Evolutionary conservation across 768 basidiomycete species (phyloP).

Genomic region (Termitomyces eurrhizus): DNA sequence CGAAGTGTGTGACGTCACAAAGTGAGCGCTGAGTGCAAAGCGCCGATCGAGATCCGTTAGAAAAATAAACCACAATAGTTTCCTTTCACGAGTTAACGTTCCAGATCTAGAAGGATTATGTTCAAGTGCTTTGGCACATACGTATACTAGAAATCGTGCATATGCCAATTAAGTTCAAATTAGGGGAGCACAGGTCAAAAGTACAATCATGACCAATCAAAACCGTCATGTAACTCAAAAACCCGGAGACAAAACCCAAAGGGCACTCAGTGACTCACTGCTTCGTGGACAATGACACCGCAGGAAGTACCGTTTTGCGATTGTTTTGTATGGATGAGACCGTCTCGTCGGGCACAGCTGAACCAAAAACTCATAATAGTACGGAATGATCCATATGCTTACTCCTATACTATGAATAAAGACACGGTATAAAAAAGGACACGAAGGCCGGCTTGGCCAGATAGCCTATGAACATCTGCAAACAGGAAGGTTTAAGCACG

Average conservation of each 20-base stretch:
- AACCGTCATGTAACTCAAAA: constrained; percentile 14
- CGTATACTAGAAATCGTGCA: too few species aligned
- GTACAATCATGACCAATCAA: constrained; percentile 8
- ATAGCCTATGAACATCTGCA: not conserved
- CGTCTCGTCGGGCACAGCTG: not conserved
- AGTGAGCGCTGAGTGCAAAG: too few species aligned
- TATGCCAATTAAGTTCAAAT: too few species aligned
- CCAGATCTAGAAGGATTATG: too few species aligned
- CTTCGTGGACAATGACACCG: not conserved
- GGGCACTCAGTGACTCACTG: not conserved
- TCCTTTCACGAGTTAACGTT: too few species aligned
- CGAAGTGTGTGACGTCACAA: not conserved
- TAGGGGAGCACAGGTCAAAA: not conserved
- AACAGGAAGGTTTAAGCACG: not conserved
- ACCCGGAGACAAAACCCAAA: constrained; percentile 12
- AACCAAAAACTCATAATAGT: not conserved
- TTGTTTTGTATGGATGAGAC: constrained; percentile 2
- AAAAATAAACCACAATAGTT: too few species aligned
- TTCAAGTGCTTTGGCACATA: too few species aligned
- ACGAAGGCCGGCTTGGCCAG: not conserved
- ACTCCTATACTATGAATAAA: not conserved
- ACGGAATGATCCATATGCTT: not conserved
- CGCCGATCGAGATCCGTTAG: not conserved
- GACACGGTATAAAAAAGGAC: not conserved
- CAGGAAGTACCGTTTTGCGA: constrained; percentile 2